These are phyloP conservation scores for Penicillium sp. DNA, from an alignment of 2,329 filamentous ascomycete species.

Conservation along the genomic window DNA sequence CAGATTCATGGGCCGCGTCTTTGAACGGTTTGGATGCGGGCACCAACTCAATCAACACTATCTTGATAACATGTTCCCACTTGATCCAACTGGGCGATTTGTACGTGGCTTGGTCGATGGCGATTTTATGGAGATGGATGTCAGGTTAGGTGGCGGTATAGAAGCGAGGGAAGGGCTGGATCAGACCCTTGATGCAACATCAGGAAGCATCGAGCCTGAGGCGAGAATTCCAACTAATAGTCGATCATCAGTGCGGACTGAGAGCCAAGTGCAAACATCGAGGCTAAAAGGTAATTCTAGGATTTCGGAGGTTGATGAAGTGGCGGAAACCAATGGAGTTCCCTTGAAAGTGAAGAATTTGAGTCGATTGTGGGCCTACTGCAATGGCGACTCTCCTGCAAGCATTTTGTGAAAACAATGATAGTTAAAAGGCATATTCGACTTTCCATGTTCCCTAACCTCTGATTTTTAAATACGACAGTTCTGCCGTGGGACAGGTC, in stretches of 20 bases:
- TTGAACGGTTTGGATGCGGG: too few relatives aligned
- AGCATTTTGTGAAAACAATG: neutral
- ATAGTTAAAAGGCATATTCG: neutral
- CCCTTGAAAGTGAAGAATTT: neutral
- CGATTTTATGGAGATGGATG: neutral
- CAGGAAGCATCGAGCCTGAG: neutral
- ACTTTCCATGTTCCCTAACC: neutral
- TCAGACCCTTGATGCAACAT: neutral
- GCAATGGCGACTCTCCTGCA: neutral
- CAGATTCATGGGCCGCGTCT: too few relatives aligned
- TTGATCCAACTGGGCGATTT: neutral
- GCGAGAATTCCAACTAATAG: neutral
- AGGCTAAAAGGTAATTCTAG: too few relatives aligned
- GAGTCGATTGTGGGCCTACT: too few relatives aligned
- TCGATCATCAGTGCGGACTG: neutral
- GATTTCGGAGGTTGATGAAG: too few relatives aligned
- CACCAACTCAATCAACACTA: too few relatives aligned
- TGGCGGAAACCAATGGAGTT: neutral
- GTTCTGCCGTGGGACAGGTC: neutral
- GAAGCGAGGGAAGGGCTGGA: neutral
- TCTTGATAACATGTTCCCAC: too few relatives aligned
- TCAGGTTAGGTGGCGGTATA: neutral
- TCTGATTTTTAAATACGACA: neutral
- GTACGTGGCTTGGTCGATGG: neutral
- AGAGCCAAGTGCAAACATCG: neutral